phyloP scores from a whole-genome alignment of 371 early-diverging fungal genomes.

The Mycotypha africana region DNA sequence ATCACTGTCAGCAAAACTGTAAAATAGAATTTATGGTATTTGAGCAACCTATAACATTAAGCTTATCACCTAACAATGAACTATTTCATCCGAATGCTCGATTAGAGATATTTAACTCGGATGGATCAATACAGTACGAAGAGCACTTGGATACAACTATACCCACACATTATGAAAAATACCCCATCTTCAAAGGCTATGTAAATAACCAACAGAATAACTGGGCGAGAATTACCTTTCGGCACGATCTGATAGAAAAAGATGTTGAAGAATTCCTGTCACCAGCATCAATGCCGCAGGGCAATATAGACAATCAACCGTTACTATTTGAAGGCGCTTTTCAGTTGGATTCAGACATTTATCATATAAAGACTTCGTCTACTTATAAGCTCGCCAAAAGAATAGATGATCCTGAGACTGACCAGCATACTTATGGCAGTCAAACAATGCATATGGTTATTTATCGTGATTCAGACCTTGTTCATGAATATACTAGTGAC shows the following conservation, averaged over 20 bases:
- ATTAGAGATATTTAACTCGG: conserved; percentile 24
- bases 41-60: too few species aligned
- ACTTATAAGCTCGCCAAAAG: conserved; percentile 54
- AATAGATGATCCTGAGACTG: conserved; percentile 48
- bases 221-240: conserved; percentile 66
- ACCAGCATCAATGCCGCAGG: too few species aligned
- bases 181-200: conserved; percentile 55
- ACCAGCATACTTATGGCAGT: too few species aligned
- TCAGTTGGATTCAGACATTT: conserved; percentile 46
- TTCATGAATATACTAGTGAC: too few species aligned
- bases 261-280: too few species aligned
- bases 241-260: conserved; percentile 29
- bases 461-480: conserved; percentile 68
- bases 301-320: neutral
- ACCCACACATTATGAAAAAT: conserved; percentile 39
- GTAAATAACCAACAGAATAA: conserved; percentile 28
- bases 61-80: conserved; percentile 62
- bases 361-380: conserved; percentile 56
- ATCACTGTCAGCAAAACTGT: too few species aligned
- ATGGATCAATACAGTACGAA: conserved; percentile 13
- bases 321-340: conserved; percentile 59
- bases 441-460: conserved; percentile 48
- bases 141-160: neutral
- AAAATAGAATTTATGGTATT: too few species aligned
- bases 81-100: conserved; percentile 68